These are phyloP conservation scores for Aquilaria yunnanensis DNA, from an alignment of 345 rosid species.

Conservation along the genomic window DNA sequence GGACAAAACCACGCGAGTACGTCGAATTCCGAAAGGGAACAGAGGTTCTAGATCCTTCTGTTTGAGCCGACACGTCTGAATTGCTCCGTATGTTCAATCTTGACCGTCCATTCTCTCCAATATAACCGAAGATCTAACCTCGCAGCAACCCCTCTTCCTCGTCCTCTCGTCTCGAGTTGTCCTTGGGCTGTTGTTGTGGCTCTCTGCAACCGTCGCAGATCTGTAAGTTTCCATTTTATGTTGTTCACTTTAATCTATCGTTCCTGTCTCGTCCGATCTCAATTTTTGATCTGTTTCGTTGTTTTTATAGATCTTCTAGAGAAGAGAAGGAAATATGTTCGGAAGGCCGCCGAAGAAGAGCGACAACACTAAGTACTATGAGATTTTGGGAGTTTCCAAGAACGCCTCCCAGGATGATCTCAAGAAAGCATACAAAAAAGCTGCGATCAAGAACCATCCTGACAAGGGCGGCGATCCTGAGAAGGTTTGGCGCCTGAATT, in stretches of 20 bases:
- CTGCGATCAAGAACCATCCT: slow-evolving; percentile 69
- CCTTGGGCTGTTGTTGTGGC: slow-evolving; percentile 1
- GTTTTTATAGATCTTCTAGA: background rate
- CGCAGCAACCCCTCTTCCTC: background rate
- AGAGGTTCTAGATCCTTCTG: no score
- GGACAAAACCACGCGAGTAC: no score
- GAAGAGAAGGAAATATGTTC: slow-evolving; percentile 30
- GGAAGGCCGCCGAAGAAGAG: slow-evolving; percentile 66
- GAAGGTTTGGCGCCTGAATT: slow-evolving; percentile 26
- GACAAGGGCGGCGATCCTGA: slow-evolving; percentile 75
- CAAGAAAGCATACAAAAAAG: slow-evolving; percentile 64
- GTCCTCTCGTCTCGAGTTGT: slow-evolving; percentile 7
- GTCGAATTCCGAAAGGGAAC: no score
- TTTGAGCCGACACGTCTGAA: background rate
- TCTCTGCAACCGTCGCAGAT: slow-evolving; percentile 10
- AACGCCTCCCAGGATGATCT: slow-evolving; percentile 50
- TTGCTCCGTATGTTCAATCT: slow-evolving; percentile 10
- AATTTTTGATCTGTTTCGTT: background rate
- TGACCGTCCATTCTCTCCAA: slow-evolving; percentile 19
- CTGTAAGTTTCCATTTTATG: background rate
- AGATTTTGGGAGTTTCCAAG: slow-evolving; percentile 55
- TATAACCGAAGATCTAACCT: slow-evolving; percentile 10
- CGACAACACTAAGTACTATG: slow-evolving; percentile 61
- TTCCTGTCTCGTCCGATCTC: background rate
- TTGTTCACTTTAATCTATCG: background rate